These are phyloP conservation scores for Penicillium turbatum DNA, from an alignment of 495 filamentous ascomycete species.

Conservation along the genomic window DNA sequence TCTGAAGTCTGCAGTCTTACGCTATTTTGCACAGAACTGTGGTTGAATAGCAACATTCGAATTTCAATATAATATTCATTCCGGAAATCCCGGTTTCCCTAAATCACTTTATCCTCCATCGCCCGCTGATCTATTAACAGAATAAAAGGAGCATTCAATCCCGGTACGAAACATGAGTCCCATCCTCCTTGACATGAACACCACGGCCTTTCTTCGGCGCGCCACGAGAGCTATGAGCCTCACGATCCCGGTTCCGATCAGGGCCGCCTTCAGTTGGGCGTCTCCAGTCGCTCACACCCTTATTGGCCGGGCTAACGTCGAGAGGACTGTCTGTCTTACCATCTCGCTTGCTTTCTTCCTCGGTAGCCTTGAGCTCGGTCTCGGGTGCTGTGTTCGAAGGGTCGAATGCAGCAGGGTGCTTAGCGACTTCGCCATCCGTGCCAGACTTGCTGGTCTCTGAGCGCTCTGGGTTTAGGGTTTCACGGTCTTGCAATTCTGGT, in stretches of 20 bases:
- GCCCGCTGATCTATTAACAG: neutral
- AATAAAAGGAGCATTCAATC: neutral
- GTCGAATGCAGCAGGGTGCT: conserved; percentile 52
- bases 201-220: conserved; percentile 42
- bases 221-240: conserved; percentile 43
- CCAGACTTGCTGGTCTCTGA: conserved; percentile 57
- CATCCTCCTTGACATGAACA: conserved; percentile 31
- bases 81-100: neutral
- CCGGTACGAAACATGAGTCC: conserved; percentile 26
- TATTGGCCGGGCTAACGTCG: conserved; percentile 58
- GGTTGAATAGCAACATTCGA: neutral
- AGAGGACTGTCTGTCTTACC: conserved; percentile 45
- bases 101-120: neutral
- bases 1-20: neutral
- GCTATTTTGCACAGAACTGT: neutral
- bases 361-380: conserved; percentile 41
- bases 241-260: conserved; percentile 38
- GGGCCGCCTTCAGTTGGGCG: conserved; percentile 45
- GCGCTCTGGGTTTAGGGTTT: conserved; percentile 48
- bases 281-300: conserved; percentile 50
- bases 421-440: conserved; percentile 51
- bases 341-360: conserved; percentile 28
- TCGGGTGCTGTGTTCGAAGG: conserved; percentile 56
- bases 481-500: conserved; percentile 50
- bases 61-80: neutral